Evolutionary conservation across 768 basidiomycete species (phyloP), one percentile per base, ranked within the genome.

Genomic region (Hypholoma sublateritium): DNA sequence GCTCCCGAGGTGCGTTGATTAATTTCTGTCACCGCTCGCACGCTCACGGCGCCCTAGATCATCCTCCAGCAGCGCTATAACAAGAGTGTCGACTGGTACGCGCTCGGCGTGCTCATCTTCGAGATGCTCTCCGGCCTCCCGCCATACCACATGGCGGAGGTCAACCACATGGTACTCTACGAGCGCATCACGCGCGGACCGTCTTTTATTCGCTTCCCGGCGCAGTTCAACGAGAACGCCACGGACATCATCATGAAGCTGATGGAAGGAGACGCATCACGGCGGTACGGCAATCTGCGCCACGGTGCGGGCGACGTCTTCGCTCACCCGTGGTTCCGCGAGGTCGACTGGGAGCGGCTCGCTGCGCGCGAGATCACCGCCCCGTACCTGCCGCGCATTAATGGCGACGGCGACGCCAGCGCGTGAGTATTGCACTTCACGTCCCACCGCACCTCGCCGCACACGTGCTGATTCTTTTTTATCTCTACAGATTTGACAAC

Each of bases 71-170:
- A 85, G 56, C 81, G 95, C 5, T 98, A 99, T 70, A 96, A 95
- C 69, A 96, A 97, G 71, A 89, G 88, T 56, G 96, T 98, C 2
- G 97, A 99, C 68, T 99, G 95, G 95, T 99, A 98, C 75, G 96
- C 97, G 1, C 83, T 98, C 50, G 97, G 97, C 50, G 93, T 99
- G 53, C 86, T 99, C 59, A 90, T 95, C 55, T 99, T 91, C 69
- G 97, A 99, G 73, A 98, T 98, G 95, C 82, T 99, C 43, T 94
- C 91, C 0, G 97, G 97, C 7, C 87, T 90, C 24, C 93, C 95
- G 24, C 97, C 97, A 0, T 98, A 94, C 77, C 95, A 97, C 73
- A 89, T 91, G 70, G 77, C 82, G 22, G 92, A 93, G 67, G 84
- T 78, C 46, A 91, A 93, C 66, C 95, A 91, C 19, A 84, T 95